Evolutionary conservation across 345 rosid species (phyloP).

Genomic region (Citropsis articulata): DNA sequence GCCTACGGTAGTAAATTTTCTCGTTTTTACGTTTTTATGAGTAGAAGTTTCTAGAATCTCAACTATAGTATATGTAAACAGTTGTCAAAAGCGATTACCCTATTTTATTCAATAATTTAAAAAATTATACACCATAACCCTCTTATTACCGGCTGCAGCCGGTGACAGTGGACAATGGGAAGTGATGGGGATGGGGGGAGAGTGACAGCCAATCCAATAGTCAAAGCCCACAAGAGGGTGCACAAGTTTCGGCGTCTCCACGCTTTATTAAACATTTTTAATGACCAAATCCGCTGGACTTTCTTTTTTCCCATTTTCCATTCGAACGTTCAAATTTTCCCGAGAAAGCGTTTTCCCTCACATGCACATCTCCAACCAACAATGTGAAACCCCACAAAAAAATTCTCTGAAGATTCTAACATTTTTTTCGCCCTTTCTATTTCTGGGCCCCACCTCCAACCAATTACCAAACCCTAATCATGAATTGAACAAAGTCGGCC

Average conservation of each 20-base stretch:
- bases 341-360: neutral
- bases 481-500: too few species aligned
- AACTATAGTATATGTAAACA: too few species aligned
- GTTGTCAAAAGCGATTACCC: too few species aligned
- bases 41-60: too few species aligned
- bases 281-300: neutral
- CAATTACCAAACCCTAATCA: neutral
- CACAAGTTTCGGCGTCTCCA: slow-evolving; percentile 16
- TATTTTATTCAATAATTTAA: too few species aligned
- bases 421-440: neutral
- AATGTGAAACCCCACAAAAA: neutral
- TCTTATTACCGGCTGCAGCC: slow-evolving; percentile 19
- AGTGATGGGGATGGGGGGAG: neutral
- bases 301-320: neutral
- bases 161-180: slow-evolving; percentile 6
- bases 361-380: neutral
- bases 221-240: neutral
- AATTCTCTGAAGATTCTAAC: neutral
- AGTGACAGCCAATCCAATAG: neutral
- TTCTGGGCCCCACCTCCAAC: neutral
- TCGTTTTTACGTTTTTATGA: too few species aligned
- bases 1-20: too few species aligned
- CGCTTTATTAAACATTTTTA: neutral
- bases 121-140: too few species aligned
- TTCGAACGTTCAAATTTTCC: slow-evolving; percentile 1